Base-by-base conservation (phyloP, 139 green algal species). In the Micractinium sp. region DNA sequence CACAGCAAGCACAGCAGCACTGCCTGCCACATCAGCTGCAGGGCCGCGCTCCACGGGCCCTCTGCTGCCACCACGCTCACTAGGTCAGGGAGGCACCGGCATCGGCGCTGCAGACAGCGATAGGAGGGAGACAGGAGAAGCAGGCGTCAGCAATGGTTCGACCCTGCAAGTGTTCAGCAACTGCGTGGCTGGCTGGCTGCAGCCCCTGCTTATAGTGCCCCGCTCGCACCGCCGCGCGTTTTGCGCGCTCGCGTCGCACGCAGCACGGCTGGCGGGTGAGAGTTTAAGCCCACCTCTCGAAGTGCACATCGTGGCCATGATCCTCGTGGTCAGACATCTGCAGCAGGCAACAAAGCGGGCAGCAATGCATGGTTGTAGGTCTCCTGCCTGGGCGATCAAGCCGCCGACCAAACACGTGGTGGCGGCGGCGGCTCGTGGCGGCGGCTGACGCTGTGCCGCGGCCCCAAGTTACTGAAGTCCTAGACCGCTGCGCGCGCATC, bases 81-180 rank as follows among this genome's bases (percentile, higher is more conserved):
- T 79, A 80, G 67, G 83, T 81, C 56, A 66, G 66, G 1, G 97
- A 99, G 31, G 97, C 97, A 85, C 96, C 96, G 53, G 96, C 91
- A 91, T 97, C 95, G 69, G 94, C 47, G 90, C 89, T 81, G 83
- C 66, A 61, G 41, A 25, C 60, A 73, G 61, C n/a, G 1, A 61
- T 35, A 71, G 9, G 73, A 31, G 20, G 20, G 71, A 77, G 29
- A 39, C 1, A 25, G 18, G 1, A n/a, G 71, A 20, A 27, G 71
- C 31, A n/a, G 35, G 29, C 71, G 23, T 15, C 20, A 20, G 71
- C 71, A 77, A 22, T 14, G 9, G 25, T 75, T 38, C 25, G n/a
- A n/a, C n/a, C n/a, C n/a, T n/a, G n/a, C n/a, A 36, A 38, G 18
- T 19, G 77, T 36, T 20, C 20, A 13, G 36, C 31, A 29, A 61